These are phyloP conservation scores for Cenococcum geophilum DNA, from an alignment of 495 filamentous ascomycete species.

Conservation along the genomic window DNA sequence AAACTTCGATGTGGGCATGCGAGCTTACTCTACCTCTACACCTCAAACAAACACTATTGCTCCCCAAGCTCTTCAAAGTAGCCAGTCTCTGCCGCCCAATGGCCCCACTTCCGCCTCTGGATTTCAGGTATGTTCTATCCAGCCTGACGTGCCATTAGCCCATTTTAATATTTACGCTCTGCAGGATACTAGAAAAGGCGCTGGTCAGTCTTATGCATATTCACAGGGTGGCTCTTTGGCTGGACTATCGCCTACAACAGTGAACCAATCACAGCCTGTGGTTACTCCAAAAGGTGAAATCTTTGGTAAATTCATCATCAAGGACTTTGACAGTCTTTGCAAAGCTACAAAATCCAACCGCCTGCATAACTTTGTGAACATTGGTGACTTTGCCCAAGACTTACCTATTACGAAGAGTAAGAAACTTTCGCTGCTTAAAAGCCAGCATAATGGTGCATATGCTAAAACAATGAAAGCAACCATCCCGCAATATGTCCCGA, in stretches of 20 bases:
- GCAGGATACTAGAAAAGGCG: neutral
- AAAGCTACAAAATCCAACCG: slow-evolving; percentile 40
- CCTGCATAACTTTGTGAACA: slow-evolving; percentile 40
- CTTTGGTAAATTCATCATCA: slow-evolving; percentile 37
- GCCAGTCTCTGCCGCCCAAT: slow-evolving; percentile 6
- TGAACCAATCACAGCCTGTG: neutral
- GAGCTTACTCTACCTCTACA: neutral
- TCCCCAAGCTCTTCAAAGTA: slow-evolving; percentile 35
- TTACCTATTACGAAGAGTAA: slow-evolving; percentile 30
- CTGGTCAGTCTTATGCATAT: neutral
- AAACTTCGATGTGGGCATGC: neutral
- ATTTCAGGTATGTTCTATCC: slow-evolving; percentile 19
- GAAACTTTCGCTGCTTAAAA: slow-evolving; percentile 8
- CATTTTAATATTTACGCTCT: neutral
- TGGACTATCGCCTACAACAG: neutral
- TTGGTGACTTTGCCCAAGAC: slow-evolving; percentile 34
- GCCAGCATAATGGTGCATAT: slow-evolving; percentile 12
- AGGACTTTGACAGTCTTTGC: slow-evolving; percentile 37
- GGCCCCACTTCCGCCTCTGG: neutral
- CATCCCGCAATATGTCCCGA: slow-evolving; percentile 39
- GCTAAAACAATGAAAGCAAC: slow-evolving; percentile 34
- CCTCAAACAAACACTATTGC: slow-evolving; percentile 31
- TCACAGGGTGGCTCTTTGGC: neutral
- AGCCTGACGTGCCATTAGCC: neutral
- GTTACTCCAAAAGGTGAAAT: slow-evolving; percentile 34